These are phyloP conservation scores for Hypericum androsaemum DNA, from an alignment of 345 rosid species.

Conservation along the genomic window DNA sequence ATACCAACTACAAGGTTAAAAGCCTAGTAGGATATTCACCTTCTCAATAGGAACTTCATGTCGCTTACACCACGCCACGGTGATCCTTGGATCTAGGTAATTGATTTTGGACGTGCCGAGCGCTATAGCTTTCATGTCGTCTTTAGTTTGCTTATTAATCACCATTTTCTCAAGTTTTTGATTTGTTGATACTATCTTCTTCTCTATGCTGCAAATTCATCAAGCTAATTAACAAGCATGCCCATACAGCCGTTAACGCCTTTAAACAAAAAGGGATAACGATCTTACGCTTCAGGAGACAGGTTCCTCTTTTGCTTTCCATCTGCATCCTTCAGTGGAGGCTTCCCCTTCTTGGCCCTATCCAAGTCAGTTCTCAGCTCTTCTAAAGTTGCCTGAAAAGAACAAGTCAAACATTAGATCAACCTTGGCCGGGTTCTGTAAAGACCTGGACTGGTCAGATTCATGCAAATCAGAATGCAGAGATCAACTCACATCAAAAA, in stretches of 20 bases:
- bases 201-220: constrained; percentile 50
- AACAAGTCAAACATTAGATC: constrained; percentile 14
- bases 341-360: constrained; percentile 81
- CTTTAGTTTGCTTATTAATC: constrained; percentile 57
- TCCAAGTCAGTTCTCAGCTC: constrained; percentile 68
- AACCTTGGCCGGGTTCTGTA: background rate
- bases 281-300: constrained; percentile 63
- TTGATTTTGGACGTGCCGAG: constrained; percentile 92
- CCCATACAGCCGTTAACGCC: background rate
- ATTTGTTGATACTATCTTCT: constrained; percentile 53
- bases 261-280: constrained; percentile 1
- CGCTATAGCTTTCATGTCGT: constrained; percentile 89
- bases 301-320: constrained; percentile 79
- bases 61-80: constrained; percentile 98
- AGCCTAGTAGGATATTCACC: constrained; percentile 44
- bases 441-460: too few relatives aligned
- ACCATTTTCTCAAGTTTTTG: constrained; percentile 70
- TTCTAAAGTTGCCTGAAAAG: constrained; percentile 42
- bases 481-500: too few relatives aligned
- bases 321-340: constrained; percentile 70
- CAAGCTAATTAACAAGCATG: constrained; percentile 5
- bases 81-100: constrained; percentile 93
- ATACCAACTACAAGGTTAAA: background rate
- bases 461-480: too few relatives aligned
- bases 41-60: constrained; percentile 96